phyloP scores from a whole-genome alignment of 352 stramenopile genomes.

The Phytophthora sojae region DNA sequence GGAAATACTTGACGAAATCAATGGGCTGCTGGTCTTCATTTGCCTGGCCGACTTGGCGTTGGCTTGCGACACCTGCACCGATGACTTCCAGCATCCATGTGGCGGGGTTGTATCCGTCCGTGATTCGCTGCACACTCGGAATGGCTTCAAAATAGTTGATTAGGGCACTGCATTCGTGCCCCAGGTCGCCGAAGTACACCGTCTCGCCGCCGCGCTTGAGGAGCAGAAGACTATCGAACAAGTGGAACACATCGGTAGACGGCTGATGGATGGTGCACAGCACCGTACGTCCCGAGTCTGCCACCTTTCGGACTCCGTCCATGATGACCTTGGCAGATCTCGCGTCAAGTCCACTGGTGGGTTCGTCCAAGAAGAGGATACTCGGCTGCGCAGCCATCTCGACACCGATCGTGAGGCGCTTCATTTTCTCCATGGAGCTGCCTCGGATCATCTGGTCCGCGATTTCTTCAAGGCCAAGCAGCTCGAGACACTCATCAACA shows the following conservation, averaged over 20 bases:
- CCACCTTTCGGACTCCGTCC: conserved; percentile 89
- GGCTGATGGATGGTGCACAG: conserved; percentile 95
- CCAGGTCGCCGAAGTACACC: conserved; percentile 65
- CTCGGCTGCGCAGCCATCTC: conserved; percentile 91
- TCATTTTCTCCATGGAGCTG: conserved; percentile 66
- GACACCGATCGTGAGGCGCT: conserved; percentile 88
- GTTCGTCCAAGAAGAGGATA: conserved; percentile 92
- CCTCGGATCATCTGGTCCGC: conserved; percentile 71
- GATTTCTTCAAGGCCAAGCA: conserved; percentile 64
- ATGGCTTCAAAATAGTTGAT: conserved; percentile 79
- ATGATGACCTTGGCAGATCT: conserved; percentile 89
- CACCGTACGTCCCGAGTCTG: conserved; percentile 75
- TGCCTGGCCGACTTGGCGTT: conserved; percentile 11
- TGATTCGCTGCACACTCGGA: conserved; percentile 61
- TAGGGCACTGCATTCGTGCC: conserved; percentile 36
- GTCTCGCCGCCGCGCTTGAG: conserved; percentile 75
- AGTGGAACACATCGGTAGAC: conserved; percentile 88
- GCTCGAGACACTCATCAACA: conserved; percentile 63
- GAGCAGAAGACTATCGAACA: conserved; percentile 91
- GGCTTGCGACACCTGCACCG: conserved; percentile 51
- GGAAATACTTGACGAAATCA: conserved; percentile 48
- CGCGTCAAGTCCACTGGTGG: conserved; percentile 91
- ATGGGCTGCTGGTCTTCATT: conserved; percentile 43
- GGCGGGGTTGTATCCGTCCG: conserved; percentile 73
- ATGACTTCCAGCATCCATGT: conserved; percentile 81